Evolutionary conservation across 2,329 filamentous ascomycete genomes (phyloP).

Genomic region (Blumeriella jaapii): DNA sequence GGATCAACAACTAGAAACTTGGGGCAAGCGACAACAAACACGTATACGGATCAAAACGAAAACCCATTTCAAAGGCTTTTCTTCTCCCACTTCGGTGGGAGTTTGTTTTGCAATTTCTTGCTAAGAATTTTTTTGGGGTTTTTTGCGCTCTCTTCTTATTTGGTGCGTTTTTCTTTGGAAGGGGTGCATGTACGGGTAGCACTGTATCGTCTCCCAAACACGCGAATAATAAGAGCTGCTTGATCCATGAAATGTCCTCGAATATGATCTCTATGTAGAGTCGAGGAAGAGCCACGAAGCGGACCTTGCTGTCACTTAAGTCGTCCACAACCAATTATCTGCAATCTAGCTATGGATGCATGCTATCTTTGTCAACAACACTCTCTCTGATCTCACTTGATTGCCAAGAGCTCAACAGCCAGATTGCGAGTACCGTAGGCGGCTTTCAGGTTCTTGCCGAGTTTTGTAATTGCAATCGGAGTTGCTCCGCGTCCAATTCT

Average conservation of each 20-base stretch:
- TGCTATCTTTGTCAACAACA: background rate
- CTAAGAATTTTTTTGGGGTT: too few relatives aligned
- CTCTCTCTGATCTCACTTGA: conserved; percentile 3
- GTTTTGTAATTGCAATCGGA: background rate
- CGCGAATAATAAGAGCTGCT: background rate
- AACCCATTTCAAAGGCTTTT: too few relatives aligned
- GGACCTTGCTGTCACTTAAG: background rate
- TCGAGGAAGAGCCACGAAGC: background rate
- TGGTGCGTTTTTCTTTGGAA: background rate
- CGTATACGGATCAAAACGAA: too few relatives aligned
- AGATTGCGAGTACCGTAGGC: background rate
- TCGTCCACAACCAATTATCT: background rate
- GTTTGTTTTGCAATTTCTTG: too few relatives aligned
- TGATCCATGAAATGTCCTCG: conserved; percentile 1
- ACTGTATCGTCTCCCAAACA: background rate
- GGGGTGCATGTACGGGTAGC: background rate
- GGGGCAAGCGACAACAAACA: too few relatives aligned
- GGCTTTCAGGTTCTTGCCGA: background rate
- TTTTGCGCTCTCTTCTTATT: too few relatives aligned
- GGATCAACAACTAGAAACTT: too few relatives aligned
- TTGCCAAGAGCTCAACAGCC: background rate
- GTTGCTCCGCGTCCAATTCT: background rate
- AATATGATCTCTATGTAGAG: background rate
- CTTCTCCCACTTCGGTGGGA: too few relatives aligned
- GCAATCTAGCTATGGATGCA: conserved; percentile 1